Percentiles rank a stretch among this genome's conserved stretches.
Evolutionary conservation across 164 flowering plant genomes (phyloP).

Genomic region (Tinospora cordifolia): DNA sequence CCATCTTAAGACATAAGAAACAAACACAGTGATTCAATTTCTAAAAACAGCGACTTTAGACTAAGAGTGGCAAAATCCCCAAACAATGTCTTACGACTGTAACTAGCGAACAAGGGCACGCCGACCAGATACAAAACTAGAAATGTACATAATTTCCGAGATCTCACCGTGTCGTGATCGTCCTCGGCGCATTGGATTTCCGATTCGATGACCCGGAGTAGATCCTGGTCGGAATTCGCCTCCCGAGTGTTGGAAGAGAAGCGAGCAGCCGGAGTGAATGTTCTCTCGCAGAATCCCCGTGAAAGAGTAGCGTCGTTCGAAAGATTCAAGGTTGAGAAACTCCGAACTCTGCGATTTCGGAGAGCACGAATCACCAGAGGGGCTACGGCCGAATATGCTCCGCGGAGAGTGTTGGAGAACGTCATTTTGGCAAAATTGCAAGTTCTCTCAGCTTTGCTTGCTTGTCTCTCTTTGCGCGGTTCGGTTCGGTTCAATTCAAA

Average conservation of each 20-base stretch:
- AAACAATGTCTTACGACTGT: no score
- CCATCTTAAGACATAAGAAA: no score
- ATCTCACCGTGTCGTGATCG: constrained; percentile 35
- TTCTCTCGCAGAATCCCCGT: constrained; percentile 11
- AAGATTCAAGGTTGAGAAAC: constrained; percentile 28
- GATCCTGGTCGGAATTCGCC: constrained; percentile 34
- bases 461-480: no score
- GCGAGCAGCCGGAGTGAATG: constrained; percentile 9
- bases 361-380: constrained; percentile 34
- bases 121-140: no score
- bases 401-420: constrained; percentile 37
- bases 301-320: constrained; percentile 20
- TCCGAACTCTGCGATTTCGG: constrained; percentile 22
- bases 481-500: background rate
- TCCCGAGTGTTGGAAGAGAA: constrained; percentile 26
- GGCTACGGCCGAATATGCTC: constrained; percentile 30
- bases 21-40: no score
- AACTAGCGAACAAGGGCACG: no score
- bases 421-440: constrained; percentile 40
- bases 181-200: constrained; percentile 56
- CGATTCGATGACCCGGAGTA: constrained; percentile 44
- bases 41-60: no score
- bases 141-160: no score
- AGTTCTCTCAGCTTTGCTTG: background rate
- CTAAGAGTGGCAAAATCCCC: no score